Conservation (phyloP, 2,329 filamentous ascomycete genomes). For the Cucurbitaria berberidis region DNA sequence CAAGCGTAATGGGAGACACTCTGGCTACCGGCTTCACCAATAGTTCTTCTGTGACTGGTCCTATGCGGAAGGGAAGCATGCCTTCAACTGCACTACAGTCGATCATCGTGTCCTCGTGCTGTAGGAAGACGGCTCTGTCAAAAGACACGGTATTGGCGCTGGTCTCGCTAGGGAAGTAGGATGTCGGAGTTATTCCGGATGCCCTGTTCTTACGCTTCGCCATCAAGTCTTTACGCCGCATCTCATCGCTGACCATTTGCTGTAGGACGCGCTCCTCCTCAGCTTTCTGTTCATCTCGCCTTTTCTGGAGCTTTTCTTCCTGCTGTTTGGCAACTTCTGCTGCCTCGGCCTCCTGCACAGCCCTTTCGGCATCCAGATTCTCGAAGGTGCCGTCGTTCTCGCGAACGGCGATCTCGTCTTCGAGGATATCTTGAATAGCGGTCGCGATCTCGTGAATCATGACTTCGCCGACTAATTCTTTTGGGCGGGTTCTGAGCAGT, state of each 20-base stretch:
- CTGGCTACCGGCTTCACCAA: constrained; percentile 72
- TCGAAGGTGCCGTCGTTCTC: constrained; percentile 78
- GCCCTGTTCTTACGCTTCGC: constrained; percentile 62
- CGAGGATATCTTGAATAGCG: constrained; percentile 72
- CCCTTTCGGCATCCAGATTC: constrained; percentile 87
- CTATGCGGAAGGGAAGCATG: constrained; percentile 67
- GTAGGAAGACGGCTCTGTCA: constrained; percentile 69
- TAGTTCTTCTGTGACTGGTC: constrained; percentile 71
- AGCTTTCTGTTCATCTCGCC: constrained; percentile 55
- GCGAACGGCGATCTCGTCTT: constrained; percentile 82
- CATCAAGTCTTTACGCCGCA: constrained; percentile 68
- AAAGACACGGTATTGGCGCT: constrained; percentile 60
- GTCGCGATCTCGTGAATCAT: constrained; percentile 69
- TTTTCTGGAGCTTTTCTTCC: constrained; percentile 50
- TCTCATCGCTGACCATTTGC: constrained; percentile 74
- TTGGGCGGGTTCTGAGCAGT: constrained; percentile 72
- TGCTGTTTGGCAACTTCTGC: constrained; percentile 61
- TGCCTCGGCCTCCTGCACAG: constrained; percentile 76
- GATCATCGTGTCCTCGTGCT: constrained; percentile 66
- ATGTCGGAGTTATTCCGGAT: constrained; percentile 39
- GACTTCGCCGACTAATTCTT: constrained; percentile 66
- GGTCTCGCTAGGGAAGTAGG: constrained; percentile 49
- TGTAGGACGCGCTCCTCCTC: constrained; percentile 75
- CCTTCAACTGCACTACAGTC: constrained; percentile 74
- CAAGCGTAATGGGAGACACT: constrained; percentile 59